Evolutionary conservation across 495 filamentous ascomycete genomes (phyloP).

Genomic region (Rhypophila decipiens): DNA sequence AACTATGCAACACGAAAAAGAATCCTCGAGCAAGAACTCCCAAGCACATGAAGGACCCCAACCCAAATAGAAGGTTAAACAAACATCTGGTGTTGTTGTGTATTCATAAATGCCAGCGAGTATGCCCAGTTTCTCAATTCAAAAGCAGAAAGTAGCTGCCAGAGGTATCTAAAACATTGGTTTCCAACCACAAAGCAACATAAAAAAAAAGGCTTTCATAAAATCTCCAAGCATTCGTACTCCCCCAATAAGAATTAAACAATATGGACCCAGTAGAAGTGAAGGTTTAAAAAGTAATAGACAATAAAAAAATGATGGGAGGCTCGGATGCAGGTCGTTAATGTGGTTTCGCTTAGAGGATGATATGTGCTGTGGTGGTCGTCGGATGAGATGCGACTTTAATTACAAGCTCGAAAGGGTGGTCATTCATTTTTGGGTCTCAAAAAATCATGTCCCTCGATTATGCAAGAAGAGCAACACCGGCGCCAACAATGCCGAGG

Average conservation of each 20-base stretch:
- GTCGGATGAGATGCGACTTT: neutral
- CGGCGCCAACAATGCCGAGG: slow-evolving; percentile 34
- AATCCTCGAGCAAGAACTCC: slow-evolving; percentile 4
- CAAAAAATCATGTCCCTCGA: neutral
- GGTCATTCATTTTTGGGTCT: neutral
- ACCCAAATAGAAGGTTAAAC: too few relatives aligned
- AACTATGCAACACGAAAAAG: slow-evolving; percentile 7
- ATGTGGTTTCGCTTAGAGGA: slow-evolving; percentile 1
- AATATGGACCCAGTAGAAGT: slow-evolving; percentile 14
- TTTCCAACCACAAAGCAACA: slow-evolving; percentile 7
- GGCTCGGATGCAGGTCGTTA: slow-evolving; percentile 15
- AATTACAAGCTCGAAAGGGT: neutral
- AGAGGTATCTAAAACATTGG: slow-evolving; percentile 15
- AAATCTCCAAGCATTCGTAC: slow-evolving; percentile 21
- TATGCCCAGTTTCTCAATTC: slow-evolving; percentile 12
- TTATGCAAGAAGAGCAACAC: slow-evolving; percentile 38
- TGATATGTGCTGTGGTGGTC: neutral
- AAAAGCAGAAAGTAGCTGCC: neutral
- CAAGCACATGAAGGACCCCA: too few relatives aligned
- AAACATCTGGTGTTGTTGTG: slow-evolving; percentile 4
- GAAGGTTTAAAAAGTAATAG: slow-evolving; percentile 10
- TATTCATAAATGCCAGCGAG: slow-evolving; percentile 21
- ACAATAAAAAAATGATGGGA: neutral
- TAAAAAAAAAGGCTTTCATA: neutral
- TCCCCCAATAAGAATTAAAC: slow-evolving; percentile 13